phyloP scores from a whole-genome alignment of 495 filamentous ascomycete genomes.

The Sordaria brevicollis region DNA sequence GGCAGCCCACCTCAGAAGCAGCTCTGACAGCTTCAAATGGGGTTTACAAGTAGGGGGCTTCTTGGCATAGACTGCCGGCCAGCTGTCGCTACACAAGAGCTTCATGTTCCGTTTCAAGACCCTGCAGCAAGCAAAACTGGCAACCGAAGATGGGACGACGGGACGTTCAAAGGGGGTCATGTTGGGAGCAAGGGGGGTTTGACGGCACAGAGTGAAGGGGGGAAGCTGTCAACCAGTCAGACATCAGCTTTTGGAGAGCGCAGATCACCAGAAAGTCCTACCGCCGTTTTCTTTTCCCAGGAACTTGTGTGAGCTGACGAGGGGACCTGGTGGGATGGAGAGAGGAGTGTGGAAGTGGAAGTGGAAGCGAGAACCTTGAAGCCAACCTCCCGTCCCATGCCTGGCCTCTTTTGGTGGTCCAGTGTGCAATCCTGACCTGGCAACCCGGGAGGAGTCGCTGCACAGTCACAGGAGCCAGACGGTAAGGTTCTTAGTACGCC shows the following conservation, averaged over 20 bases:
- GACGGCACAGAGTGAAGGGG: slow-evolving; percentile 2
- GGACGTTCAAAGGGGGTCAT: slow-evolving; percentile 3
- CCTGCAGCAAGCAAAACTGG: background rate
- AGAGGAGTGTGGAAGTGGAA: background rate
- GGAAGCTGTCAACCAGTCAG: slow-evolving; percentile 5
- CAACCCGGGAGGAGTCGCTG: background rate
- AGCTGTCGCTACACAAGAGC: background rate
- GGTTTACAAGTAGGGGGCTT: background rate
- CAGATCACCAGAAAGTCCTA: slow-evolving; percentile 11
- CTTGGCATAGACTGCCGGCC: background rate
- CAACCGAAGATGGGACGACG: background rate
- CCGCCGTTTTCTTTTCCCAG: slow-evolving; percentile 4
- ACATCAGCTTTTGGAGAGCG: background rate
- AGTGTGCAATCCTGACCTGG: background rate
- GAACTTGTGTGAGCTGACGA: too few relatives aligned
- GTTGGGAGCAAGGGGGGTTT: background rate
- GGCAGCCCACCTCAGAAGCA: background rate
- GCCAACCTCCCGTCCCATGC: background rate
- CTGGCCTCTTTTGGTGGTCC: too few relatives aligned
- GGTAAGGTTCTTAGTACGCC: background rate
- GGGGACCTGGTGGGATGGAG: too few relatives aligned
- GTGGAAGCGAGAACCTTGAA: background rate
- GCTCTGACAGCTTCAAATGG: background rate
- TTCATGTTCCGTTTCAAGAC: background rate
- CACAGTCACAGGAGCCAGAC: slow-evolving; percentile 3